phyloP scores from a whole-genome alignment of 148 eudicot genomes.

The Chenopodium suecicum region DNA sequence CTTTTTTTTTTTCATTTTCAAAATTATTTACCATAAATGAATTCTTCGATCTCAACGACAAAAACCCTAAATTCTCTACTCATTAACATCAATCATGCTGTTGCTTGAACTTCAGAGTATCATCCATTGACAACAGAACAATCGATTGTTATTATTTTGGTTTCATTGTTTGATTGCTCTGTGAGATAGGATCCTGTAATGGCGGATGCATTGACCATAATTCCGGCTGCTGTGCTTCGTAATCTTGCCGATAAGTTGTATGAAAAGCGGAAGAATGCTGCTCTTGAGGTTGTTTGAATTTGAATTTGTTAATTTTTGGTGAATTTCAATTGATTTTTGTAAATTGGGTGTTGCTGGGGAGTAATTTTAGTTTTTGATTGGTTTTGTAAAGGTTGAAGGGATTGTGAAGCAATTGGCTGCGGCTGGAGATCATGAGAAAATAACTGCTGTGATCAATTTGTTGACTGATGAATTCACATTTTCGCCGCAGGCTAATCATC shows the following conservation, averaged over 20 bases:
- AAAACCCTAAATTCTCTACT: too few relatives aligned
- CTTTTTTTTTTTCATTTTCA: too few relatives aligned
- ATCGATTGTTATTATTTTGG: too few relatives aligned
- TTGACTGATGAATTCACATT: conserved; percentile 64
- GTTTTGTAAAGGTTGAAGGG: conserved; percentile 73
- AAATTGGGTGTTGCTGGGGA: not conserved
- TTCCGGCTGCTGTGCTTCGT: conserved; percentile 75
- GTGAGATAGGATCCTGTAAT: conserved; percentile 24
- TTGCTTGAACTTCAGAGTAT: too few relatives aligned
- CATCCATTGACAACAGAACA: too few relatives aligned
- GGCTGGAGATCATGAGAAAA: conserved; percentile 81
- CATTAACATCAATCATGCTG: too few relatives aligned
- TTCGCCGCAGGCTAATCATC: conserved; percentile 91
- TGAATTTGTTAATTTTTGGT: not conserved
- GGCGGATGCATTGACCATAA: conserved; percentile 59
- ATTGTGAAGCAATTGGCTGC: conserved; percentile 72
- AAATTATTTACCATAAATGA: too few relatives aligned
- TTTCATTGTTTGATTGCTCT: too few relatives aligned
- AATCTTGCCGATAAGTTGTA: conserved; percentile 91
- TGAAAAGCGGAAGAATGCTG: conserved; percentile 97
- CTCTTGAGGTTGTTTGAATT: conserved; percentile 61
- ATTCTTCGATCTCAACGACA: too few relatives aligned
- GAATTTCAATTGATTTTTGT: not conserved
- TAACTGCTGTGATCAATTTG: conserved; percentile 75
- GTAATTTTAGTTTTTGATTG: conserved; percentile 10